Evolutionary conservation across 106 monocot species (phyloP).

Genomic region (Dendrobium officinale): DNA sequence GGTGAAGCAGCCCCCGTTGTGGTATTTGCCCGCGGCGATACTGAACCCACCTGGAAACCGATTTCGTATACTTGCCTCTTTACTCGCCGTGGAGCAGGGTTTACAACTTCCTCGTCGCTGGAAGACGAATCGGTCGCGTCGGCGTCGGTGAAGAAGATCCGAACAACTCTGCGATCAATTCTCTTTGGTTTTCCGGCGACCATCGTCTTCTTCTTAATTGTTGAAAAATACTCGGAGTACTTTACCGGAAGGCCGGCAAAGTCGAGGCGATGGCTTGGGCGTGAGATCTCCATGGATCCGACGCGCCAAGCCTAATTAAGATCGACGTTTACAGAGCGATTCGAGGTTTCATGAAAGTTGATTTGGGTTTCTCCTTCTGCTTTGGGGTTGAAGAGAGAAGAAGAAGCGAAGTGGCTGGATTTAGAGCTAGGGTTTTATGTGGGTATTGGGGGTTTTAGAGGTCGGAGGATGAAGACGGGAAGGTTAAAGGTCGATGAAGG

Average conservation of each 20-base stretch:
- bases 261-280: neutral
- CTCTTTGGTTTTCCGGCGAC: neutral
- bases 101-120: neutral
- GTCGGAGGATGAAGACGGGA: too few species aligned
- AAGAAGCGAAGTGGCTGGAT: too few species aligned
- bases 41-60: neutral
- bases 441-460: too few species aligned
- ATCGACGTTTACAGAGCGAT: neutral
- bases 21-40: neutral
- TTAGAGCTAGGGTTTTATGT: too few species aligned
- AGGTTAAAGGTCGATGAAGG: too few species aligned
- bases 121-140: neutral
- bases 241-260: neutral
- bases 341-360: neutral
- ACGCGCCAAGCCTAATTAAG: neutral
- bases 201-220: neutral
- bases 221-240: neutral
- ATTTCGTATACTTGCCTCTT: neutral
- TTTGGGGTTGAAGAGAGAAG: too few species aligned
- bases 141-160: neutral
- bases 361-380: neutral
- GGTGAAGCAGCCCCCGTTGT: neutral
- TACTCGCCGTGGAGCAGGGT: neutral
- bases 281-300: slow-evolving; percentile 3
- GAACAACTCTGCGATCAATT: neutral